These are phyloP conservation scores for Fusarium multiceps DNA, from an alignment of 2,329 filamentous ascomycete genomes.

Conservation along the genomic window DNA sequence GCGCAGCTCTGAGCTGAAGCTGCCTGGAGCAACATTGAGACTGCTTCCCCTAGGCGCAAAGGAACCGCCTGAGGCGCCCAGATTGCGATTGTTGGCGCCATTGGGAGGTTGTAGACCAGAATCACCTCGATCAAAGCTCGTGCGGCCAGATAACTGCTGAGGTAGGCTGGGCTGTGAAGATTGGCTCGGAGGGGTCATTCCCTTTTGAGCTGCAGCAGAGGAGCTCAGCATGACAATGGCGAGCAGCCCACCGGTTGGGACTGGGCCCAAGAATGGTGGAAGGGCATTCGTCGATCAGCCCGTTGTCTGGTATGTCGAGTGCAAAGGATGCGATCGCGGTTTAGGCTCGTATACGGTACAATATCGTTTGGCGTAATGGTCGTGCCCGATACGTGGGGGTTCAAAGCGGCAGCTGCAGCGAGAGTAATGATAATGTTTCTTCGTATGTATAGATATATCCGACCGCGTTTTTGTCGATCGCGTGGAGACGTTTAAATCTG, in stretches of 20 bases:
- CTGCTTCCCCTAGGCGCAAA: constrained; percentile 76
- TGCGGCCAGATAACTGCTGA: constrained; percentile 44
- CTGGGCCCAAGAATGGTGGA: constrained; percentile 51
- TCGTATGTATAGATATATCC: constrained; percentile 1
- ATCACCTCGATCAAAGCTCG: constrained; percentile 65
- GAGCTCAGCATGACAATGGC: constrained; percentile 50
- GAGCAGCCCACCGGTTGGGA: constrained; percentile 54
- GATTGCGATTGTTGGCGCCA: constrained; percentile 57
- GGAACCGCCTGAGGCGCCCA: constrained; percentile 66
- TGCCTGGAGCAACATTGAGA: constrained; percentile 79
- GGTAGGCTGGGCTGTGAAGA: constrained; percentile 53
- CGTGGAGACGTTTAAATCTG: constrained; percentile 15
- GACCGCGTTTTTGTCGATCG: constrained; percentile 19
- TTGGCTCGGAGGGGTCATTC: constrained; percentile 49
- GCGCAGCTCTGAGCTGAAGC: constrained; percentile 89
- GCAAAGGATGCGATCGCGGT: constrained; percentile 32
- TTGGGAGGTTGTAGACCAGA: constrained; percentile 62
- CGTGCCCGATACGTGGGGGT: not conserved
- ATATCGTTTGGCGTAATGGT: constrained; percentile 15
- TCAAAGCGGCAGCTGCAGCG: not conserved
- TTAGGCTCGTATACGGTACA: constrained; percentile 12
- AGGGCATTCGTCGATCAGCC: constrained; percentile 52
- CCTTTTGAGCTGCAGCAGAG: constrained; percentile 49
- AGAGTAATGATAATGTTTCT: not conserved
- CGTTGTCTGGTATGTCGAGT: constrained; percentile 17